Evolutionary conservation across 768 basidiomycete genomes (phyloP).

Genomic region (Postia placenta): DNA sequence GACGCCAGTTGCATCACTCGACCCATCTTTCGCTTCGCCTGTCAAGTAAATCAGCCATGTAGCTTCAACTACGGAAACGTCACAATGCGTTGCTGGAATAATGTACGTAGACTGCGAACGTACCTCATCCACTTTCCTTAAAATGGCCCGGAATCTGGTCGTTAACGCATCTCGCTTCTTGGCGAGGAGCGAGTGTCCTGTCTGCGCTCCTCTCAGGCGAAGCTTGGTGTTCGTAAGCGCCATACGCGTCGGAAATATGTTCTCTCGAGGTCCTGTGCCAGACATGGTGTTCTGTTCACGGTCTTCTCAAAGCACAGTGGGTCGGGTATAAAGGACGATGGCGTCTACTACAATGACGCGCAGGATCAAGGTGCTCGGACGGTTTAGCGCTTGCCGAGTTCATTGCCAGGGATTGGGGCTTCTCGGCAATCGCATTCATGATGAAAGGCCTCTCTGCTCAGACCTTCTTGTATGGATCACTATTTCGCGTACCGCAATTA

Average conservation of each 20-base stretch:
- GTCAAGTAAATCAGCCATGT: too few species aligned
- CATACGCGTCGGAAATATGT: conserved; percentile 96
- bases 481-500: too few species aligned
- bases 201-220: conserved; percentile 87
- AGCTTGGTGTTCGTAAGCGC: conserved; percentile 90
- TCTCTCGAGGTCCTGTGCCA: conserved; percentile 84
- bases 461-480: too few species aligned
- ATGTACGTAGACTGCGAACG: conserved; percentile 20
- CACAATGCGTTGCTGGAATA: conserved; percentile 1
- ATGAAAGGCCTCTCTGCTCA: too few species aligned
- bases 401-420: too few species aligned
- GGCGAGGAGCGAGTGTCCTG: conserved; percentile 89
- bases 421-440: too few species aligned
- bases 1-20: conserved; percentile 98
- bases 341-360: too few species aligned
- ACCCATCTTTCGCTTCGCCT: conserved; percentile 99
- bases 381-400: too few species aligned
- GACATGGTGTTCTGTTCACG: conserved; percentile 53
- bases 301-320: too few species aligned
- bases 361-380: too few species aligned
- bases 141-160: conserved; percentile 88
- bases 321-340: too few species aligned
- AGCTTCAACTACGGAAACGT: background rate
- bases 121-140: conserved; percentile 97
- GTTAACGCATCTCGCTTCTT: conserved; percentile 98